Conservation (phyloP, 2,329 filamentous ascomycete genomes). For the Beauveria rudraprayagi region DNA sequence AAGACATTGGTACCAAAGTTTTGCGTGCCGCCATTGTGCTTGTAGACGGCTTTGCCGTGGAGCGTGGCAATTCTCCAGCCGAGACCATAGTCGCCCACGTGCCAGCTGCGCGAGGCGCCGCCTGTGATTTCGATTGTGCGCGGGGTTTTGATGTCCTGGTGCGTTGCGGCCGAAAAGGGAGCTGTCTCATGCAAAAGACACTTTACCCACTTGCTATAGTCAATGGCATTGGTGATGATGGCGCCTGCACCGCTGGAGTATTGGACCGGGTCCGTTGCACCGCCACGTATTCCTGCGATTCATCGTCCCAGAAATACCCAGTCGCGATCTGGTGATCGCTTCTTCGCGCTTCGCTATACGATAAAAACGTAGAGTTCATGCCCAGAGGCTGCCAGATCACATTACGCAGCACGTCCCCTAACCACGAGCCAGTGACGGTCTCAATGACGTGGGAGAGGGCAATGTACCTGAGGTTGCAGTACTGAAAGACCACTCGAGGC, state of each 20-base stretch:
- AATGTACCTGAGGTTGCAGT: conserved; percentile 39
- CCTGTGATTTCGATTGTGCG: neutral
- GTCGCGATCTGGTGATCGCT: neutral
- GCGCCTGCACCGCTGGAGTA: conserved; percentile 27
- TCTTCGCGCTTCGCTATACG: neutral
- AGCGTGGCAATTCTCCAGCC: conserved; percentile 15
- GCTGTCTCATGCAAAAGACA: conserved; percentile 27
- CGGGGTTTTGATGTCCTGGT: neutral
- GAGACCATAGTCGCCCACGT: conserved; percentile 13
- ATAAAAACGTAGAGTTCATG: conserved; percentile 19
- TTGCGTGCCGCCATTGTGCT: conserved; percentile 14
- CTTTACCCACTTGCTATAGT: conserved; percentile 39
- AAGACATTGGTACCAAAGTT: conserved; percentile 13
- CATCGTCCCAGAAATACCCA: neutral
- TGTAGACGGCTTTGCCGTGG: conserved; percentile 13
- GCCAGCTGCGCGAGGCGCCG: neutral
- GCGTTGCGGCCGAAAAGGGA: neutral
- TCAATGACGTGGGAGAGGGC: conserved; percentile 32
- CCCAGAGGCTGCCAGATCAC: conserved; percentile 23
- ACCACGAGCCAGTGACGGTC: conserved; percentile 21
- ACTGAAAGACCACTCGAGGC: conserved; percentile 33
- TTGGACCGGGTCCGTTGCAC: conserved; percentile 12
- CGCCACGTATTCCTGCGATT: conserved; percentile 14
- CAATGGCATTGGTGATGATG: conserved; percentile 33
- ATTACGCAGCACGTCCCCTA: conserved; percentile 28